phyloP scores from a whole-genome alignment of 2,329 filamentous ascomycete genomes.

The Clarireedia sp. region DNA sequence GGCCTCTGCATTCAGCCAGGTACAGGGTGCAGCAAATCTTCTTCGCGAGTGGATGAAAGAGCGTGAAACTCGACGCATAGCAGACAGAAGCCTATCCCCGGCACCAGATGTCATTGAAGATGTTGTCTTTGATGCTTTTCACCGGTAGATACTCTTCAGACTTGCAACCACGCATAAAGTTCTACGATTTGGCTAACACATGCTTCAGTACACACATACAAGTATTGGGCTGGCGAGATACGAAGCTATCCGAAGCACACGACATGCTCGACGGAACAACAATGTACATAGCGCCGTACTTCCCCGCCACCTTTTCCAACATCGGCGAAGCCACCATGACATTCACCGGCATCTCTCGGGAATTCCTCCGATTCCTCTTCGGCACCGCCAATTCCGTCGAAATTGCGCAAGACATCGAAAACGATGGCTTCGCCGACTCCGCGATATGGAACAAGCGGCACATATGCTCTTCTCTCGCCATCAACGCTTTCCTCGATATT shows the following conservation, averaged over 20 bases:
- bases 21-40: constrained; percentile 3
- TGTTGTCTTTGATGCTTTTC: neutral
- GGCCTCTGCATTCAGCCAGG: neutral
- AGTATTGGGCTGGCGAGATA: neutral
- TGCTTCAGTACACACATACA: constrained; percentile 1
- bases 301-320: neutral
- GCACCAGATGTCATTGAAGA: constrained; percentile 6
- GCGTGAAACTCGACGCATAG: constrained; percentile 2
- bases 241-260: neutral
- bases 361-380: neutral
- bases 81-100: neutral
- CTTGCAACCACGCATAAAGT: neutral
- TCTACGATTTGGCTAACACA: neutral
- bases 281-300: constrained; percentile 1
- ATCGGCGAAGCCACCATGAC: neutral
- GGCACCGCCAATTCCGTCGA: neutral
- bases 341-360: neutral
- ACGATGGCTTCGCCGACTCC: neutral
- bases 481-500: neutral
- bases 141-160: neutral
- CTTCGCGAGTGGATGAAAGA: constrained; percentile 3
- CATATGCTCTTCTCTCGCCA: neutral
- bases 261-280: neutral
- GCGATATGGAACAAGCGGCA: constrained; percentile 1
- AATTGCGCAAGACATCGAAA: neutral